phyloP scores from a whole-genome alignment of 495 filamentous ascomycete genomes.

The Penicillium coffeae region DNA sequence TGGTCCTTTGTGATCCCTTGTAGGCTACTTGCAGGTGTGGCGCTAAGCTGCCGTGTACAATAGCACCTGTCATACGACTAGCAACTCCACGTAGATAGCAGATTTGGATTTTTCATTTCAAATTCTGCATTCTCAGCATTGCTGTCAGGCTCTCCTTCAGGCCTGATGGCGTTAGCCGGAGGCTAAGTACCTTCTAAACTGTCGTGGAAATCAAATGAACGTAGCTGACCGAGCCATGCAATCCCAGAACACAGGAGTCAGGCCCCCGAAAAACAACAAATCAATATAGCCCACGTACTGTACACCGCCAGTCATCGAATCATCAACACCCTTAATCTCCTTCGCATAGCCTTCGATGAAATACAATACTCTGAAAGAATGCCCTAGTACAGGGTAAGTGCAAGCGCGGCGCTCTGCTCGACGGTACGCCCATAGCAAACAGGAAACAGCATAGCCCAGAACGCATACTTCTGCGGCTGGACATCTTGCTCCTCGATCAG shows the following conservation, averaged over 20 bases:
- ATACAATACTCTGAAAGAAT: no score
- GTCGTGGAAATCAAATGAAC: slow-evolving; percentile 7
- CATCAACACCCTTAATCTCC: no score
- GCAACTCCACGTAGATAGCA: no score
- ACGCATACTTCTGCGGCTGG: slow-evolving; percentile 22
- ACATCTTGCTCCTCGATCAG: slow-evolving; percentile 24
- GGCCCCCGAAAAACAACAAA: not conserved
- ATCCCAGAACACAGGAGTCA: slow-evolving; percentile 1
- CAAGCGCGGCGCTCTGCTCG: slow-evolving; percentile 23
- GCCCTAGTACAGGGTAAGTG: no score
- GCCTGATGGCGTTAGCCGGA: slow-evolving; percentile 2
- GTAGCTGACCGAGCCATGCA: slow-evolving; percentile 1
- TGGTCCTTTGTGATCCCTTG: not conserved
- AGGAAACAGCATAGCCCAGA: slow-evolving; percentile 37
- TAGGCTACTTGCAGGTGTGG: not conserved
- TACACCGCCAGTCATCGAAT: no score
- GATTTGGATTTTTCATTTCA: not conserved
- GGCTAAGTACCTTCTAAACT: slow-evolving; percentile 6
- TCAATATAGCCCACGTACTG: no score
- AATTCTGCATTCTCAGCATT: not conserved
- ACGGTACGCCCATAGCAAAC: slow-evolving; percentile 35
- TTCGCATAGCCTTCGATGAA: no score
- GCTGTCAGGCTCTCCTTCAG: not conserved
- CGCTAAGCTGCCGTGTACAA: not conserved
- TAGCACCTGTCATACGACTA: no score